These are phyloP conservation scores for Eucalyptus marginata DNA, from an alignment of 345 rosid species.

Conservation along the genomic window DNA sequence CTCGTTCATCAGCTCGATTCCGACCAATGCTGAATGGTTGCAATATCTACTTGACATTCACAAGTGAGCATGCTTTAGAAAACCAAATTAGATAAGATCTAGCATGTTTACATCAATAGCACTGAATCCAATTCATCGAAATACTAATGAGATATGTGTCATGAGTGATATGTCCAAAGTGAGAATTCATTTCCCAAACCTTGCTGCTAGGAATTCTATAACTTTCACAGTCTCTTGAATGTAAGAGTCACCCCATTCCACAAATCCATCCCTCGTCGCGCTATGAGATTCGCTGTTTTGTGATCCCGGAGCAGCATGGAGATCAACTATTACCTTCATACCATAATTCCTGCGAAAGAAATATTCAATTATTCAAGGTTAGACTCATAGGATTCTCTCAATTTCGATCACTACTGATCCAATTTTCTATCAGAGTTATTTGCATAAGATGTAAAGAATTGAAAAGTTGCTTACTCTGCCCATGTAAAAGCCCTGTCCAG, in stretches of 20 bases:
- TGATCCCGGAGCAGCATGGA: not conserved
- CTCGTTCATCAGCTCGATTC: conserved; percentile 31
- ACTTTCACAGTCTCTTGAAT: conserved; percentile 12
- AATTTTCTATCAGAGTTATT: not conserved
- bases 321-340: not conserved
- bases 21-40: not conserved
- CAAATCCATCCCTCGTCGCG: conserved; percentile 18
- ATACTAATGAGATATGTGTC: not conserved
- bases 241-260: conserved; percentile 21
- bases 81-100: not conserved
- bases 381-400: not conserved
- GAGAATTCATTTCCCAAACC: not conserved
- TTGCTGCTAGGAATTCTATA: conserved; percentile 23
- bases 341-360: not conserved
- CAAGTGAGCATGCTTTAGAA: not conserved
- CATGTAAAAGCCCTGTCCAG: not conserved
- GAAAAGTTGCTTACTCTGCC: not conserved
- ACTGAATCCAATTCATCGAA: not conserved
- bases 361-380: not conserved
- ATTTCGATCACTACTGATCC: not conserved
- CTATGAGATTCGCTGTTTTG: conserved; percentile 22
- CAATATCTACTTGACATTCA: not conserved
- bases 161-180: not conserved
- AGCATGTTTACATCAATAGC: not conserved
- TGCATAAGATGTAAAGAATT: not conserved